A percentile compares a stretch with the other conserved stretches of the same genome.
Evolutionary conservation across 2,329 filamentous ascomycete species (phyloP).

Genomic region (Alternaria panax): DNA sequence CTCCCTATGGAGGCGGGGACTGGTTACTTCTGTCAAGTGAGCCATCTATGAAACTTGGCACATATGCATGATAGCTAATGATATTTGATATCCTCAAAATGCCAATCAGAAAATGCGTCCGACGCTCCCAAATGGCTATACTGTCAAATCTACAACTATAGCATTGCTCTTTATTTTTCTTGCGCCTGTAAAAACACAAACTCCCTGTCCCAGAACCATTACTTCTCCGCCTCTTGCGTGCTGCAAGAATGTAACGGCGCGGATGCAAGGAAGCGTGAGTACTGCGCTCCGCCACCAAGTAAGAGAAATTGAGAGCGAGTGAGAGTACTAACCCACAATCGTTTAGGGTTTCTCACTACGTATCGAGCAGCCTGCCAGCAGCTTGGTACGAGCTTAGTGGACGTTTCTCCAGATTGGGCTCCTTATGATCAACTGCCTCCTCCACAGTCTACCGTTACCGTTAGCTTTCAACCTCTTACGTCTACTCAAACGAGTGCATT

Average conservation of each 20-base stretch:
- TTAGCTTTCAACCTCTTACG: not conserved
- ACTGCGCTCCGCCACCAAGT: not conserved
- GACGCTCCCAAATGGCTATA: not conserved
- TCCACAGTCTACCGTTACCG: not conserved
- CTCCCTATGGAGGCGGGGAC: not conserved
- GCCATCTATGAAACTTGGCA: not conserved
- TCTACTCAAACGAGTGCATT: not conserved
- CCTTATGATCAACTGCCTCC: slow-evolving; percentile 1
- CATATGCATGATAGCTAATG: not conserved
- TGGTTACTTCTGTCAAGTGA: not conserved
- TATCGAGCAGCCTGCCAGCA: slow-evolving; percentile 8
- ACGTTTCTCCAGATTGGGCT: slow-evolving; percentile 13
- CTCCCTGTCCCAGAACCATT: slow-evolving; percentile 3
- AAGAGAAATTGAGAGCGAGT: not conserved
- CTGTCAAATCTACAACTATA: not conserved
- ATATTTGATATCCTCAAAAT: slow-evolving; percentile 9
- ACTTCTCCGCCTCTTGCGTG: slow-evolving; percentile 14
- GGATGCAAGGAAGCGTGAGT: slow-evolving; percentile 11
- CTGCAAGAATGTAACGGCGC: slow-evolving; percentile 9
- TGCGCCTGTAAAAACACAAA: slow-evolving; percentile 12
- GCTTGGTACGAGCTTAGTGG: not conserved
- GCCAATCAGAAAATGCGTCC: not conserved
- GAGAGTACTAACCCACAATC: slow-evolving; percentile 6
- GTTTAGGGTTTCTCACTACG: slow-evolving; percentile 9
- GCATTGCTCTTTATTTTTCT: not conserved